phyloP scores from a whole-genome alignment of 2,329 filamentous ascomycete species.

The Neonectria coccinea region DNA sequence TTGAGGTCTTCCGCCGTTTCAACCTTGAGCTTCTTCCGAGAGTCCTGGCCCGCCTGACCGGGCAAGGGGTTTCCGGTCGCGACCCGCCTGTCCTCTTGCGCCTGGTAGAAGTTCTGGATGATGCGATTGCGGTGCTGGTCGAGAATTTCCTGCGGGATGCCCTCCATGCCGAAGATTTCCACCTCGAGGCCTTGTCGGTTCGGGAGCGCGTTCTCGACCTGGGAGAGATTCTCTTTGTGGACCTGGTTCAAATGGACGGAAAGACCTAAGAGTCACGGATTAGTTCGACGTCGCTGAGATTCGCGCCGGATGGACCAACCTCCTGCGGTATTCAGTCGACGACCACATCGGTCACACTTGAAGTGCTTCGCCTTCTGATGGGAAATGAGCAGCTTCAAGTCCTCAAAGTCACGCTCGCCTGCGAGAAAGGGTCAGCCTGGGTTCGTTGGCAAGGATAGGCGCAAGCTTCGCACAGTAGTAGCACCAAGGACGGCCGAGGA shows the following conservation, averaged over 20 bases:
- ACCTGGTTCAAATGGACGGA: constrained; percentile 98
- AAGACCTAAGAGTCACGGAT: constrained; percentile 71
- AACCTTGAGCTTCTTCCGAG: constrained; percentile 77
- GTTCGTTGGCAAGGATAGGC: constrained; percentile 15
- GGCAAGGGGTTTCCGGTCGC: constrained; percentile 86
- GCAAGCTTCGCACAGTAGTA: constrained; percentile 80
- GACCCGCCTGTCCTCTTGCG: constrained; percentile 83
- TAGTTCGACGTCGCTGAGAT: constrained; percentile 20
- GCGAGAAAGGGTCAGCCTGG: constrained; percentile 40
- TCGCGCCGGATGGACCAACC: constrained; percentile 65
- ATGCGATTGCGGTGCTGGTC: constrained; percentile 89
- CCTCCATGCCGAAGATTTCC: constrained; percentile 99
- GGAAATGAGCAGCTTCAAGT: constrained; percentile 93
- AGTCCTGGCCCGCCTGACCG: constrained; percentile 72
- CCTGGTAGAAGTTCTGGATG: constrained; percentile 85
- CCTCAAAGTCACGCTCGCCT: constrained; percentile 96
- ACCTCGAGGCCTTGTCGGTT: constrained; percentile 88
- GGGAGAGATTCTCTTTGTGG: constrained; percentile 90
- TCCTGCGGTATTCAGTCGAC: constrained; percentile 92
- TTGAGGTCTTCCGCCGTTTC: constrained; percentile 84
- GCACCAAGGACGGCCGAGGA: constrained; percentile 91
- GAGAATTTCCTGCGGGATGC: constrained; percentile 87
- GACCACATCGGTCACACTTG: constrained; percentile 92
- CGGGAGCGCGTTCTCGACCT: constrained; percentile 91
- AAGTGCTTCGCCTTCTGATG: constrained; percentile 99